Base-by-base conservation (phyloP, 129 eudicot genomes). In the Smallanthus sonchifolius region DNA sequence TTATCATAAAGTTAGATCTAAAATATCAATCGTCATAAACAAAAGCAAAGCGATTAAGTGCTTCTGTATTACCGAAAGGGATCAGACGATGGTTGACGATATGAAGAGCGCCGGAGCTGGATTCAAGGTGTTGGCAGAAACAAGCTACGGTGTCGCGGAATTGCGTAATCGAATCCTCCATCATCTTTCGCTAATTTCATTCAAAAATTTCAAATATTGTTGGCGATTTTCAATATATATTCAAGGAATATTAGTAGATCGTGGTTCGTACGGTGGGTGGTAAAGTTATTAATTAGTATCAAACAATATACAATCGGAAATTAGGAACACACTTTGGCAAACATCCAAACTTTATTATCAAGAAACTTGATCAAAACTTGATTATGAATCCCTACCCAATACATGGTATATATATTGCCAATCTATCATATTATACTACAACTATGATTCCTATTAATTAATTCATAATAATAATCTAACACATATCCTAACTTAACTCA, bases 31-130 rank as follows among this genome's bases (percentile, higher is more conserved):
- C 10, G 24, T 17, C 7, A 4, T 38, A 59, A 60, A 54, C 17
- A 74, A n/a, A n/a, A n/a, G n/a, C n/a, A 32, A 4, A 32, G 62
- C 17, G 35, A n/a, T 16, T 1, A 11, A 48, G n/a, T n/a, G n/a
- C n/a, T n/a, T n/a, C n/a, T n/a, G 35, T 2, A 3, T 8, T 78
- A 87, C 97, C 97, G 11, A 93, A 85, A 24, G 98, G 98, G 24
- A 93, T 84, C 14, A 97, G 91, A 40, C 91, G 98, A 75, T 92
- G 91, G 17, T 90, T 87, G 60, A 88, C 84, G 48, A 97, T 91
- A 38, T 81, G 89, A 65, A 93, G 96, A 67, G 97, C 95, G 48
- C 78, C 55, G 73, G 89, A 86, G 81, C 80, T 86, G 62, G 75
- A 59, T 83, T 90, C 79, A 35, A 93, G 77, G 70, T 90, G 85